Evolutionary conservation across 169 alveolate genomes (phyloP).

Genomic region (Cryptosporidium sp.): DNA sequence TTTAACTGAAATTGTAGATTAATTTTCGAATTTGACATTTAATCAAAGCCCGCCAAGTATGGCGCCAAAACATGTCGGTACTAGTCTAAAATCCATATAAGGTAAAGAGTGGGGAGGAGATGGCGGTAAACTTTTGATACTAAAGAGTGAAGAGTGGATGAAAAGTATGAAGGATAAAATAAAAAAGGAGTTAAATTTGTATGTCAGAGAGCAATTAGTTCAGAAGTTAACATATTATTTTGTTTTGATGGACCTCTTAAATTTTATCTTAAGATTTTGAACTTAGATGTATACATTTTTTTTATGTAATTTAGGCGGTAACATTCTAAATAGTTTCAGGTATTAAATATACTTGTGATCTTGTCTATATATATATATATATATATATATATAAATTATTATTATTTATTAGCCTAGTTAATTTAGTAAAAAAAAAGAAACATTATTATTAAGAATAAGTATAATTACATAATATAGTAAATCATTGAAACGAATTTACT

Average conservation of each 20-base stretch:
- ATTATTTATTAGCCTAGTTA: not conserved
- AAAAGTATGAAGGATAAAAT: not conserved
- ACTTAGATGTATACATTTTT: no score
- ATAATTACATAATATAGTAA: not conserved
- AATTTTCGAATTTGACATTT: not conserved
- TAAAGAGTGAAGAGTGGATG: not conserved
- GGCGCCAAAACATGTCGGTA: conserved; percentile 2
- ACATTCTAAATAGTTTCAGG: not conserved
- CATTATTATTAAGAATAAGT: not conserved
- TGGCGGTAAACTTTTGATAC: not conserved
- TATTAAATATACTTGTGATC: conserved; percentile 4
- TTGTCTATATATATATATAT: not conserved
- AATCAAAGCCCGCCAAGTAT: not conserved
- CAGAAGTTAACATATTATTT: not conserved
- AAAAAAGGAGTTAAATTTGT: not conserved
- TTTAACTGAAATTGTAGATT: not conserved
- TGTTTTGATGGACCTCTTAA: no score
- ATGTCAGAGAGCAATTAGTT: no score
- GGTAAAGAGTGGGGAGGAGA: not conserved
- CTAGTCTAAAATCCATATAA: not conserved
- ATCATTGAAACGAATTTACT: not conserved
- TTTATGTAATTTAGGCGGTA: not conserved
- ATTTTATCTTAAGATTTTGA: not conserved
- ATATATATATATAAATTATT: no score
- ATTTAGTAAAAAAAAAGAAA: not conserved